phyloP scores from a whole-genome alignment of 306 rosid species.

The Corylus avellana region DNA sequence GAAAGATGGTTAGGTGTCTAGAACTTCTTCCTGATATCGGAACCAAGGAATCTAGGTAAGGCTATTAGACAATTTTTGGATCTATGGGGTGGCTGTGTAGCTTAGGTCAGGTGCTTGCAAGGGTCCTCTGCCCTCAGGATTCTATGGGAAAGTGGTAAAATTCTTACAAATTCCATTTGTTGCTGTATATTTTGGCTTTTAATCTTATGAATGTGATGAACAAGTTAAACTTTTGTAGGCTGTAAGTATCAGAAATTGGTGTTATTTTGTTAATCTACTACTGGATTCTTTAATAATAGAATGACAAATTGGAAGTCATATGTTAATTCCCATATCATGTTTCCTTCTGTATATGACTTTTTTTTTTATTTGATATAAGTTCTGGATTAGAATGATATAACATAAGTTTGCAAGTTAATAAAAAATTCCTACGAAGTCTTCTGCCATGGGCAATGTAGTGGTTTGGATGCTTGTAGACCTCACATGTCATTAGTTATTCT shows the following conservation, averaged over 20 bases:
- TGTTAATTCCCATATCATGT: background rate
- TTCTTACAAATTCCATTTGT: background rate
- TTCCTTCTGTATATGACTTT: background rate
- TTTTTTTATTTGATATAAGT: background rate
- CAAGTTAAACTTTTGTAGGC: background rate
- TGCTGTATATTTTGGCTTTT: background rate
- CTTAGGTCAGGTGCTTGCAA: background rate
- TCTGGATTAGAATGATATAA: background rate
- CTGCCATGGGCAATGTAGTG: background rate
- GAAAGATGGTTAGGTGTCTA: background rate
- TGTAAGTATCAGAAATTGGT: background rate
- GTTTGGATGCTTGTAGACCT: background rate
- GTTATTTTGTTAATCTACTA: background rate
- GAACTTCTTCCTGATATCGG: background rate
- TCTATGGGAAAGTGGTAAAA: background rate
- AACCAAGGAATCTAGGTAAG: background rate
- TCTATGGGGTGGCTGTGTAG: background rate
- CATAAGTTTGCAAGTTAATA: background rate
- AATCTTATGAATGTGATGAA: background rate
- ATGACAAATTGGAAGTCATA: background rate
- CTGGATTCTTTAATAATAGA: background rate
- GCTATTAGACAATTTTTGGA: background rate
- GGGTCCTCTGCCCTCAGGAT: background rate
- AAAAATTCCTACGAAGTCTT: background rate
- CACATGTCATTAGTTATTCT: background rate